These are phyloP conservation scores for Yamadazyma kitorensis DNA, from an alignment of 805 yeast genomes.

Conservation along the genomic window DNA sequence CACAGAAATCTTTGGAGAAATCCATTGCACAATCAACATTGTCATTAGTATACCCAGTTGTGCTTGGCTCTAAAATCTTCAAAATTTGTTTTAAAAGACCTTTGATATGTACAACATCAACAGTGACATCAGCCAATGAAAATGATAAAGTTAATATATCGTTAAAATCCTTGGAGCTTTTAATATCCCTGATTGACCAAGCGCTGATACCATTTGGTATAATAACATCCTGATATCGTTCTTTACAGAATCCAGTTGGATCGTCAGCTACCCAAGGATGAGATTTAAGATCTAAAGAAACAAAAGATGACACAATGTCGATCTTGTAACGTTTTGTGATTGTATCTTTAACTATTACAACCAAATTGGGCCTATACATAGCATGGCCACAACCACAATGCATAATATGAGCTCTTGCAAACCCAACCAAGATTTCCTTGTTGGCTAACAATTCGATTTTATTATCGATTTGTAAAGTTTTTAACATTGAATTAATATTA, in stretches of 20 bases:
- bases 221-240: constrained; percentile 23
- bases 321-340: constrained; percentile 17
- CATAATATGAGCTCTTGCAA: constrained; percentile 39
- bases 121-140: constrained; percentile 35
- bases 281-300: constrained; percentile 26
- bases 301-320: constrained; percentile 28
- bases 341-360: constrained; percentile 19
- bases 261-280: constrained; percentile 26
- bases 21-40: constrained; percentile 29
- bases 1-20: constrained; percentile 24
- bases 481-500: constrained; percentile 18
- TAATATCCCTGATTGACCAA: constrained; percentile 18
- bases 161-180: constrained; percentile 6
- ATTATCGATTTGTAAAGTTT: constrained; percentile 5
- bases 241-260: constrained; percentile 21
- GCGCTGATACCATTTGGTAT: constrained; percentile 36
- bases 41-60: constrained; percentile 18
- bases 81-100: constrained; percentile 25
- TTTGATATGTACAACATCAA: constrained; percentile 29
- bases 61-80: constrained; percentile 2
- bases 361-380: constrained; percentile 41
- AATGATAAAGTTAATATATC: constrained; percentile 31
- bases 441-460: constrained; percentile 12
- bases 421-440: constrained; percentile 35
- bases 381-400: constrained; percentile 40